phyloP scores from a whole-genome alignment of 2,329 filamentous ascomycete species.

The Chaetoscypha palmicola region DNA sequence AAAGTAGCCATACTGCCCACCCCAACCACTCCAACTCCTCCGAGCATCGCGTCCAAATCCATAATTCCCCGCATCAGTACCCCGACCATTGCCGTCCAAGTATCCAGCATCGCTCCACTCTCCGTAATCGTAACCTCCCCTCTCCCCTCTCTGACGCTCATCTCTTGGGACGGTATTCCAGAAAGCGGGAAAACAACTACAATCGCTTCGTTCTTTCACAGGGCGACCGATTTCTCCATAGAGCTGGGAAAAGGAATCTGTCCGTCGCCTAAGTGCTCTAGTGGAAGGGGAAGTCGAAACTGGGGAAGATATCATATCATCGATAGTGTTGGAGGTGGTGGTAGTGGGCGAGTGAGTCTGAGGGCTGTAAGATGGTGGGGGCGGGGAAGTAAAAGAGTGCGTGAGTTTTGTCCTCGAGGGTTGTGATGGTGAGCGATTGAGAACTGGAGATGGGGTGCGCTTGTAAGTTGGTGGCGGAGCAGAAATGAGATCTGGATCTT shows the following conservation, averaged over 20 bases:
- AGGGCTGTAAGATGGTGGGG: slow-evolving; percentile 1
- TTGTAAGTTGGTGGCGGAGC: slow-evolving; percentile 1
- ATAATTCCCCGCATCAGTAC: background rate
- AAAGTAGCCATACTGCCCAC: background rate
- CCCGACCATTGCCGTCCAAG: background rate
- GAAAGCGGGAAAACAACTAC: background rate
- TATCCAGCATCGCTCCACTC: background rate
- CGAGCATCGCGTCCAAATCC: background rate
- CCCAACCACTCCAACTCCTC: background rate
- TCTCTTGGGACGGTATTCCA: background rate
- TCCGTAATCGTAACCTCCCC: background rate
- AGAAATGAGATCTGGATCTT: background rate
- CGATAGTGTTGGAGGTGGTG: background rate
- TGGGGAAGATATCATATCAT: no score
- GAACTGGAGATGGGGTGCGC: background rate
- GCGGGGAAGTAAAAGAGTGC: background rate
- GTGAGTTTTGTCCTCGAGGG: background rate
- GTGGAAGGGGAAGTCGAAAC: no score
- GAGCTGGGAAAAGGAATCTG: no score
- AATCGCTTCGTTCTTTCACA: background rate
- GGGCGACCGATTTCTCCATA: no score
- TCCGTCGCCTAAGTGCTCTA: no score
- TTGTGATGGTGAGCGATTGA: background rate
- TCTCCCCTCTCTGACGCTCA: background rate
- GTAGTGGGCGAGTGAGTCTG: background rate